Evolutionary conservation across 805 yeast species (phyloP), one percentile per base, ranked within the genome.

Genomic region (Starmerella apis): DNA sequence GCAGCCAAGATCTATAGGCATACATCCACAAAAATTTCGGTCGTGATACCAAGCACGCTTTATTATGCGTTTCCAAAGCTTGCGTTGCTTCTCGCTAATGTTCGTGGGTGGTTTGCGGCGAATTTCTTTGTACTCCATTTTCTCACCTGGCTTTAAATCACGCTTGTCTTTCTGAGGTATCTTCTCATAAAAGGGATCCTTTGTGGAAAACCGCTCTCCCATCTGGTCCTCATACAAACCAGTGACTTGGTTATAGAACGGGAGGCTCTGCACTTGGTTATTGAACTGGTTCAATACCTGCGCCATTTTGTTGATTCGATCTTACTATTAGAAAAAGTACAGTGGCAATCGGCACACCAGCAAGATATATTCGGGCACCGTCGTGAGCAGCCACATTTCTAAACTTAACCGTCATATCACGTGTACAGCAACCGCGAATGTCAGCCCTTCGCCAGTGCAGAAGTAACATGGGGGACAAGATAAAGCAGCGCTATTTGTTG

Each of bases 21-120:
- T 71, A 43, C 63, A 60, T 8, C 56, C 52, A 31, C 59, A 58
- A 59, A 86, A 76, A 63, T 94, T 85, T 56, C 76, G 75, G 63
- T 90, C 97, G 62, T 90, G 87, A 14, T 74, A 61, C 96, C 96
- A 88, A 0, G 96, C 96, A 53, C 77, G 74, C 46, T 68, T 72
- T 61, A 81, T 88, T n/a, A 87, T 69, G 23, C 64, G 67, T 61
- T 80, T 83, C 94, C 92, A 90, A 7, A 73, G 68, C 58, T 76
- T 75, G 43, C 73, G 76, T 56, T 86, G 92, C 33, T 71, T 68
- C 46, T 76, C 74, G 2, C 79, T 69, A 19, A 79, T 73, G 19
- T 73, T 73, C 2, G 71, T 73, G 1, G 88, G 84, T 13, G 85
- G 71, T 53, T 30, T 28, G 18, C 58, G 48, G 30, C 53, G 30